A percentile compares a stretch with the other conserved stretches of the same genome.
Evolutionary conservation across 2,329 filamentous ascomycete genomes (phyloP).

Genomic region (Fusarium marasasianum): DNA sequence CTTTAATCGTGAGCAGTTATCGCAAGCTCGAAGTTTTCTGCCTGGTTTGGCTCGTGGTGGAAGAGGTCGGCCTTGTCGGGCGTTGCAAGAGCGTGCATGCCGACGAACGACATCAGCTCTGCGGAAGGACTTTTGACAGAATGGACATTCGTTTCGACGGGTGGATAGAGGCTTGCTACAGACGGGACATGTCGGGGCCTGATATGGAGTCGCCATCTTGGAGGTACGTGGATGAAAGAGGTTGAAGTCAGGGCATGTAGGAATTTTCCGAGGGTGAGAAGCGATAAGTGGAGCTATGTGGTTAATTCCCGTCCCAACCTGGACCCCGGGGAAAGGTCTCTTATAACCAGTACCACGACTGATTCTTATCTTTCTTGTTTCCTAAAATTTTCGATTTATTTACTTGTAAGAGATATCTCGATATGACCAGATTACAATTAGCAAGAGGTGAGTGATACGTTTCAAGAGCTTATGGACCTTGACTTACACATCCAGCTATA

Average conservation of each 20-base stretch:
- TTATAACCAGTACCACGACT: not conserved
- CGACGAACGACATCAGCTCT: slow-evolving; percentile 25
- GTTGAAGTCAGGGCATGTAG: slow-evolving; percentile 15
- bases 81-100: slow-evolving; percentile 15
- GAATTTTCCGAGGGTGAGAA: slow-evolving; percentile 13
- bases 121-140: slow-evolving; percentile 21
- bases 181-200: not conserved
- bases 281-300: slow-evolving; percentile 13
- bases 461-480: not conserved
- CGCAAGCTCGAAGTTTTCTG: slow-evolving; percentile 26
- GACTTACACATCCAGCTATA: slow-evolving; percentile 21
- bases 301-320: slow-evolving; percentile 14
- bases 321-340: not conserved
- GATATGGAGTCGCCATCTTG: not conserved
- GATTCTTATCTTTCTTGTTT: not conserved
- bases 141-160: not conserved
- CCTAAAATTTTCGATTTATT: not conserved
- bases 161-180: not conserved
- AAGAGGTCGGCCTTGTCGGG: slow-evolving; percentile 3
- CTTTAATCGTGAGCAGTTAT: not conserved
- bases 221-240: not conserved
- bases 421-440: not conserved
- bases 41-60: slow-evolving; percentile 16
- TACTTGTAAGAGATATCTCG: fast-evolving
- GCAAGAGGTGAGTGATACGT: not conserved